A percentile compares a stretch with the other conserved stretches of the same genome.
phyloP scores from a whole-genome alignment of 2,329 filamentous ascomycete genomes.

The Xylaria sp. region DNA sequence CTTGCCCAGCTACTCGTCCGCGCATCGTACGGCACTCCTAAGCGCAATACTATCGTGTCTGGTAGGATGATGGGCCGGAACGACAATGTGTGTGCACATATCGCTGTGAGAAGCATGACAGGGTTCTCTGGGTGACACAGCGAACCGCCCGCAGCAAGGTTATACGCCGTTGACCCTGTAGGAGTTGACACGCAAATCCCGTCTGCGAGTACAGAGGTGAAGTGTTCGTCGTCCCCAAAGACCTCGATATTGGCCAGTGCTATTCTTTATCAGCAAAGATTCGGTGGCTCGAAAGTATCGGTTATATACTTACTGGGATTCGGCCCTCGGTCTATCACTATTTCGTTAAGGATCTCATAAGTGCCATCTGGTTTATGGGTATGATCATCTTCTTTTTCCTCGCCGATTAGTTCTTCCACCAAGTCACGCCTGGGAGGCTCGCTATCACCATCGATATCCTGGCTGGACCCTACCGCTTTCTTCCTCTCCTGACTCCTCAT shows the following conservation, averaged over 20 bases:
- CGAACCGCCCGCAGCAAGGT: slow-evolving; percentile 93
- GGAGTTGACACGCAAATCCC: slow-evolving; percentile 94
- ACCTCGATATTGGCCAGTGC: slow-evolving; percentile 92
- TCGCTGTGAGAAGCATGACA: slow-evolving; percentile 92
- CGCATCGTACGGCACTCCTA: slow-evolving; percentile 95
- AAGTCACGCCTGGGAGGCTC: slow-evolving; percentile 68
- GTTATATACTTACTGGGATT: slow-evolving; percentile 77
- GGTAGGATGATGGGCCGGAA: slow-evolving; percentile 97
- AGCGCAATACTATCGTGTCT: slow-evolving; percentile 91
- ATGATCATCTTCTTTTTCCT: slow-evolving; percentile 82
- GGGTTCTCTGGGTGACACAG: slow-evolving; percentile 96
- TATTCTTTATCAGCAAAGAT: slow-evolving; percentile 49
- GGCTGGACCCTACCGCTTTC: slow-evolving; percentile 39
- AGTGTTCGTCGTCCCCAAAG: slow-evolving; percentile 94
- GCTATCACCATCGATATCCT: slow-evolving; percentile 49
- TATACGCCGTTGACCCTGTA: slow-evolving; percentile 94
- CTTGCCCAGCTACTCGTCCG: slow-evolving; percentile 94
- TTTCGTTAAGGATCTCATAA: slow-evolving; percentile 92
- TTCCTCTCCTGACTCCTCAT: slow-evolving; percentile 77
- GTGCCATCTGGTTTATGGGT: slow-evolving; percentile 88
- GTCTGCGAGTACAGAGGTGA: slow-evolving; percentile 92
- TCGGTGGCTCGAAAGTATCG: not conserved
- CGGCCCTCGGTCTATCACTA: slow-evolving; percentile 94
- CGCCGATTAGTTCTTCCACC: slow-evolving; percentile 89
- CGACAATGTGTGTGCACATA: slow-evolving; percentile 92